Percentiles rank a stretch among this genome's conserved stretches.
phyloP scores from a whole-genome alignment of 2,329 filamentous ascomycete species.

The Exophiala sp. region DNA sequence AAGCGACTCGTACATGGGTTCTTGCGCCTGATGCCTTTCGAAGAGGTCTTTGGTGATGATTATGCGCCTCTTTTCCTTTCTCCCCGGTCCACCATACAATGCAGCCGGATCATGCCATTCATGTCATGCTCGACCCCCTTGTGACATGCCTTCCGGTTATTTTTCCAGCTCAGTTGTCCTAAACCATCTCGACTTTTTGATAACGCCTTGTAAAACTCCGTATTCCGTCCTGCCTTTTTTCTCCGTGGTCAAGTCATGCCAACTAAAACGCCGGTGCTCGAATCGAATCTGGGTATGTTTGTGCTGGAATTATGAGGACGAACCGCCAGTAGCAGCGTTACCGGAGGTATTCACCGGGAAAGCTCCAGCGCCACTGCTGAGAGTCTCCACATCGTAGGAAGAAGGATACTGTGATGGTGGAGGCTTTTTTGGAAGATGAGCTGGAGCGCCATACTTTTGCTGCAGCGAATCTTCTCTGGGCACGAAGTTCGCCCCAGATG shows the following conservation, averaged over 20 bases:
- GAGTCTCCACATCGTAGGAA: conserved; percentile 39
- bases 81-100: no score
- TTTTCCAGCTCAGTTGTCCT: no score
- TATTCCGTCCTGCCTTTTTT: not conserved
- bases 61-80: no score
- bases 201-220: no score
- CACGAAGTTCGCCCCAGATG: conserved; percentile 5
- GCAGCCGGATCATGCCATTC: no score
- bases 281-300: not conserved
- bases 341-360: not conserved
- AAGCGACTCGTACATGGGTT: no score
- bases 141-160: no score
- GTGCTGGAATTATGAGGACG: not conserved
- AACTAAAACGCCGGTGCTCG: not conserved
- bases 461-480: conserved; percentile 27
- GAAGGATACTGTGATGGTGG: conserved; percentile 43
- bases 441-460: conserved; percentile 49
- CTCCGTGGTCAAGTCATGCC: not conserved
- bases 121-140: no score
- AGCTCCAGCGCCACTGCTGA: conserved; percentile 4
- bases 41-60: no score
- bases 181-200: no score
- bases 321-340: not conserved
- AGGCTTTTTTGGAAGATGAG: conserved; percentile 49
- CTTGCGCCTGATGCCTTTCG: no score